Evolutionary conservation across 2,329 filamentous ascomycete genomes (phyloP).

Genomic region (Bipolaris zeicola): DNA sequence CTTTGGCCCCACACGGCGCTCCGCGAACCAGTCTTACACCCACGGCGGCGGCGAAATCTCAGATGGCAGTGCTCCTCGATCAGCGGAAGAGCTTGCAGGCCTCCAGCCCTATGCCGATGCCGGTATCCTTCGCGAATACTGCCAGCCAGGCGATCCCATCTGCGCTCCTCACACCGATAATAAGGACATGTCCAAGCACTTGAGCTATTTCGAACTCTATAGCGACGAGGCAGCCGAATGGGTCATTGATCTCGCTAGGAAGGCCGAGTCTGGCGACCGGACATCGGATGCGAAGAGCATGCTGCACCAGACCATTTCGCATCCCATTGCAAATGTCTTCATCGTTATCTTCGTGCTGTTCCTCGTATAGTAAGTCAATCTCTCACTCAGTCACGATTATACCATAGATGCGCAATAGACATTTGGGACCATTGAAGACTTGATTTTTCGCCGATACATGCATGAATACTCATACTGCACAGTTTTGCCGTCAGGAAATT

Average conservation of each 20-base stretch:
- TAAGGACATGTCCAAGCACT: constrained; percentile 61
- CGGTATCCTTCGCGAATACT: constrained; percentile 65
- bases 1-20: constrained; percentile 34
- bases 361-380: constrained; percentile 31
- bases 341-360: constrained; percentile 25
- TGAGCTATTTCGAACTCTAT: constrained; percentile 58
- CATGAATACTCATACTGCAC: constrained; percentile 23
- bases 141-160: constrained; percentile 65
- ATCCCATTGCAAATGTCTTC: constrained; percentile 32
- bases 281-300: constrained; percentile 23
- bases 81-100: constrained; percentile 27
- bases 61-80: constrained; percentile 29
- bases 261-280: constrained; percentile 13
- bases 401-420: constrained; percentile 12
- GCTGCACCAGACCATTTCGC: constrained; percentile 29
- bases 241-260: constrained; percentile 27
- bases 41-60: constrained; percentile 29
- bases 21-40: constrained; percentile 32
- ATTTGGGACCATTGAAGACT: neutral
- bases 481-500: constrained; percentile 30
- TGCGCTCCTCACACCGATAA: constrained; percentile 58
- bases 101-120: constrained; percentile 42
- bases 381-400: neutral
- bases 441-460: constrained; percentile 8
- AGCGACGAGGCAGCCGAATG: constrained; percentile 31